Conservation (phyloP, 305 asterid genomes). For the Plantago rigida region DNA sequence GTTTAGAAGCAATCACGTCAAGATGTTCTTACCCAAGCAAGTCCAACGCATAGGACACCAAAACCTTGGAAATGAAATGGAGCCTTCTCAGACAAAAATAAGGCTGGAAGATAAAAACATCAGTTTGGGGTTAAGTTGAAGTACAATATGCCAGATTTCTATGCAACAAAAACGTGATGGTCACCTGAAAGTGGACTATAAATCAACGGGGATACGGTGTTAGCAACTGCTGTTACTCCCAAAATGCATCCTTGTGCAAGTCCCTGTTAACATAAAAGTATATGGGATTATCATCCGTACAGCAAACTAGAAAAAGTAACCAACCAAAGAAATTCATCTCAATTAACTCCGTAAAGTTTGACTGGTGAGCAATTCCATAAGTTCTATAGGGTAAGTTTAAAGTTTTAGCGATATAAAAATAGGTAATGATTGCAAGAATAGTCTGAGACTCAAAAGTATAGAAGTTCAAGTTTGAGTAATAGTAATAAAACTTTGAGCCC, state of each 20-base stretch:
- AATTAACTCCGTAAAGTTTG: not conserved
- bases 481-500: too few relatives aligned
- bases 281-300: not conserved
- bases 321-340: not conserved
- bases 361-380: not conserved
- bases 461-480: too few relatives aligned
- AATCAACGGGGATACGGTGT: slow-evolving; percentile 38
- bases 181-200: slow-evolving; percentile 50
- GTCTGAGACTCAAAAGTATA: too few relatives aligned
- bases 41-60: slow-evolving; percentile 42
- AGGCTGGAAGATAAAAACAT: slow-evolving; percentile 31
- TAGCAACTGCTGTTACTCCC: slow-evolving; percentile 42
- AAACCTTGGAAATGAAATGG: slow-evolving; percentile 48
- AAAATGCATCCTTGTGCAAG: slow-evolving; percentile 43
- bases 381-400: not conserved
- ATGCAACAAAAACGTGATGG: not conserved
- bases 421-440: too few relatives aligned
- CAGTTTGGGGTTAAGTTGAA: not conserved
- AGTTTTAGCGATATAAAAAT: not conserved
- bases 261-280: slow-evolving; percentile 25
- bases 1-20: not conserved
- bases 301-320: not conserved
- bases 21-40: slow-evolving; percentile 38
- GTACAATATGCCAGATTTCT: not conserved
- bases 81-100: slow-evolving; percentile 36